phyloP scores from a whole-genome alignment of 768 basidiomycete genomes.

The Asterophora lycoperdoides region DNA sequence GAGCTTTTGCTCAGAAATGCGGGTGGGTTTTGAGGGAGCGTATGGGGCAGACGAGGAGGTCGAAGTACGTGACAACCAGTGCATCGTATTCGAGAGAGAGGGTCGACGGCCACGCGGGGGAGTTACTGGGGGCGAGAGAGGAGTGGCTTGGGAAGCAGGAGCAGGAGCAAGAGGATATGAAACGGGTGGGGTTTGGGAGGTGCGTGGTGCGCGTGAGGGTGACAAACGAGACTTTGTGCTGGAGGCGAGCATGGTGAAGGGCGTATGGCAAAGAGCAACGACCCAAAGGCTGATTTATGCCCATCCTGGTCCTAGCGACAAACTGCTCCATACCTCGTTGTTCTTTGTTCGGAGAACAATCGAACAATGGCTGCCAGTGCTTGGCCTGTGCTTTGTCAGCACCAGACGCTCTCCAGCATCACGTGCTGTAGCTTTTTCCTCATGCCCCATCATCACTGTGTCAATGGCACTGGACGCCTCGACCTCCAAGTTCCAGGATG shows the following conservation, averaged over 20 bases:
- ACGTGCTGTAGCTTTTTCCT: constrained; percentile 9
- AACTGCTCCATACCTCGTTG: not conserved
- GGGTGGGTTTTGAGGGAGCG: constrained; percentile 32
- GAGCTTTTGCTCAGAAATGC: constrained; percentile 42
- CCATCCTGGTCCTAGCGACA: not conserved
- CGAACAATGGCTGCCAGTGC: not conserved
- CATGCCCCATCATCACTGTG: no score
- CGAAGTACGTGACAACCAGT: constrained; percentile 45
- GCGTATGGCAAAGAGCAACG: constrained; percentile 6
- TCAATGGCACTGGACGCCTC: no score
- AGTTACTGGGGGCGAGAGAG: constrained; percentile 21
- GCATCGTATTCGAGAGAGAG: constrained; percentile 44
- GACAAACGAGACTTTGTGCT: constrained; percentile 29
- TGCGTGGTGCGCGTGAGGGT: constrained; percentile 23
- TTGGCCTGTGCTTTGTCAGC: constrained; percentile 12
- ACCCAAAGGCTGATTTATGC: constrained; percentile 10
- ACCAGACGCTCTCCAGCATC: not conserved
- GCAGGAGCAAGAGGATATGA: constrained; percentile 20
- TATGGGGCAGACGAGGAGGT: constrained; percentile 29
- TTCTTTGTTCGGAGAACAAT: constrained; percentile 21
- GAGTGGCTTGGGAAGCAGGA: no score
- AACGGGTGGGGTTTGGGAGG: constrained; percentile 23
- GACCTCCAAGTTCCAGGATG: constrained; percentile 42
- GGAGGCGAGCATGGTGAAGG: constrained; percentile 17
- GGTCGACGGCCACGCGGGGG: constrained; percentile 29